Percentiles rank a stretch among this genome's conserved stretches.
phyloP scores from a whole-genome alignment of 495 filamentous ascomycete species.

The Lophium mytilinum region DNA sequence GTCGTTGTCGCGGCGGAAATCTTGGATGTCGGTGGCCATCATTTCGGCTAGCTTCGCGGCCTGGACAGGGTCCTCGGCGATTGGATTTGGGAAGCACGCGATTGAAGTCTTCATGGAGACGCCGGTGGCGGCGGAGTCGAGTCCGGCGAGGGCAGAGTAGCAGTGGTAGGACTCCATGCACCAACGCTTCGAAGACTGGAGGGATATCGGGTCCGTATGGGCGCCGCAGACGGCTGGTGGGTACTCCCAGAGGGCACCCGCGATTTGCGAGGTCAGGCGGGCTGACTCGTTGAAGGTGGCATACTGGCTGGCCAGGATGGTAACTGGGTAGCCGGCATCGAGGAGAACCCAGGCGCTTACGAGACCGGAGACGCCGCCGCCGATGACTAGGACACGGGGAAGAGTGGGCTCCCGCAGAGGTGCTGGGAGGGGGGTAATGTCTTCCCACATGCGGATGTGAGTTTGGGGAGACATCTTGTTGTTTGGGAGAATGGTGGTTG shows the following conservation, averaged over 20 bases:
- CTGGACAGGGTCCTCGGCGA: conserved; percentile 33
- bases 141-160: conserved; percentile 35
- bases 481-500: too few relatives aligned
- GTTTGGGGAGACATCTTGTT: neutral
- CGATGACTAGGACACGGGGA: conserved; percentile 38
- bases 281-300: conserved; percentile 27
- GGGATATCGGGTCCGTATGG: conserved; percentile 37
- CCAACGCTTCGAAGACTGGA: conserved; percentile 39
- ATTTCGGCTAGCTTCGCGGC: conserved; percentile 36
- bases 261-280: conserved; percentile 44
- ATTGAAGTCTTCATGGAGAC: conserved; percentile 37
- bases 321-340: conserved; percentile 43
- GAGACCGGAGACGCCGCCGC: conserved; percentile 41
- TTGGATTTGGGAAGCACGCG: conserved; percentile 35
- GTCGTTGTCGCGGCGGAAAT: conserved; percentile 29
- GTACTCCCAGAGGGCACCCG: conserved; percentile 46
- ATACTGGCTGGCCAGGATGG: conserved; percentile 42
- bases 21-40: conserved; percentile 31
- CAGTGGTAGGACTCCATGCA: conserved; percentile 40
- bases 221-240: conserved; percentile 43
- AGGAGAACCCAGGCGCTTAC: conserved; percentile 41
- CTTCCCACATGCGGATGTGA: neutral
- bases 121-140: conserved; percentile 31
- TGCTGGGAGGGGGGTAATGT: neutral
- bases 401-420: conserved; percentile 7